Evolutionary conservation across 2,329 filamentous ascomycete species (phyloP), one percentile per base, ranked within the genome.

Genomic region (Amphichorda felina): DNA sequence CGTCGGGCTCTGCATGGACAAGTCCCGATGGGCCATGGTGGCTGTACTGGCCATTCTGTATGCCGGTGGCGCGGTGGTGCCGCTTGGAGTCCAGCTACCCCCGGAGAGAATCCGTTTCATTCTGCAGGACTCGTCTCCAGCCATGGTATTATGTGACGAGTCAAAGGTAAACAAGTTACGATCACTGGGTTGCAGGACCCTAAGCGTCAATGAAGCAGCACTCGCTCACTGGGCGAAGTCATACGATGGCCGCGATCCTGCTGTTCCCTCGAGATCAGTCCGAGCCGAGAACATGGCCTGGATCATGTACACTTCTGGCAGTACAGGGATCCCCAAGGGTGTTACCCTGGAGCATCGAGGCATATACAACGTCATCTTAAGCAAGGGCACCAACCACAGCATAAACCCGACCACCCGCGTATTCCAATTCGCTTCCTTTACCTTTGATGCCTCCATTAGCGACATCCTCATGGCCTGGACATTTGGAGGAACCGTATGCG

Each of bases 401-500:
- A 24, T 24, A 24, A 24, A 34, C 14, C 21, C 36, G 21, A 38
- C 31, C 5, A 15, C 16, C 16, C 30, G 36, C 17, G 19, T 22
- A 26, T 34, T 39, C 24, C 38, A 36, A 27, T 39, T 39, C 34
- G 29, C 26, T 18, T 30, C 37, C 1, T 71, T 72, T 41, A 68
- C 67, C 7, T 73, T 72, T 39, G 69, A 73, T 40, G 67, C 68
- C 33, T 66, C 64, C 39, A 63, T 72, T 15, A 61, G 65, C 45
- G 68, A 68, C 42, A 70, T 72, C 56, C 59, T 71, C 13, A 68
- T 64, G 38, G 70, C 68, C 0, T 54, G 72, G 15, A 55, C 59
- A 15, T 50, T 53, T 11, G 68, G 68, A 18, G 68, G 66, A 4
- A 65, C 61, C 34, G 57, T 72, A n/a, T 71, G 67, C 44, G 66